A percentile compares a stretch with the other conserved stretches of the same genome.
These are phyloP conservation scores for Coniochaeta ligniaria DNA, from an alignment of 2,329 filamentous ascomycete species.

Conservation along the genomic window DNA sequence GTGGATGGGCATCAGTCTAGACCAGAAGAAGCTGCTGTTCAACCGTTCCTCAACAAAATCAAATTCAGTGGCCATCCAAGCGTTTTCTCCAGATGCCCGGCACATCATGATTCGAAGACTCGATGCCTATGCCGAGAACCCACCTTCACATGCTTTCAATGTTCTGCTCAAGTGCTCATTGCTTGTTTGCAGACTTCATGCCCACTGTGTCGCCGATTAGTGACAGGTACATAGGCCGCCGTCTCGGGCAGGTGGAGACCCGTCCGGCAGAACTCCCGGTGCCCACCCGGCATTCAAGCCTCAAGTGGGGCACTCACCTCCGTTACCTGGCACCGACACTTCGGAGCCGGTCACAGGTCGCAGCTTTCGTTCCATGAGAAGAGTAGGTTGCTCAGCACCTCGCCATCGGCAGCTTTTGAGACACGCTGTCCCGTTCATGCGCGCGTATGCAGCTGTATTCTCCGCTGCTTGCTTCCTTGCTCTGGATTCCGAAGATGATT, in stretches of 20 bases:
- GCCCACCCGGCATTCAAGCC: background rate
- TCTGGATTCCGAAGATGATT: no score
- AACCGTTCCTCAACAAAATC: slow-evolving; percentile 1
- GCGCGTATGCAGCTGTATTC: no score
- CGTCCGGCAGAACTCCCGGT: no score
- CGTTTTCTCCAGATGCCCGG: background rate
- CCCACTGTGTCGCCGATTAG: background rate
- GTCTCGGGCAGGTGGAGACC: background rate
- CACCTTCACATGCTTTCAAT: background rate
- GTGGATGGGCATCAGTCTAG: background rate
- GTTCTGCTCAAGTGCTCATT: background rate
- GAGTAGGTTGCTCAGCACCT: no score
- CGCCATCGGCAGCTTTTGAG: no score
- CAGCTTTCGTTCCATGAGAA: no score
- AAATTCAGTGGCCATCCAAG: background rate
- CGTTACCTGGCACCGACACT: background rate
- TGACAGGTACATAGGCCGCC: background rate
- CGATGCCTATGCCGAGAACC: background rate
- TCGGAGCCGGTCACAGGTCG: background rate
- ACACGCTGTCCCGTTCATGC: no score
- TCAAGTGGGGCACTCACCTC: background rate
- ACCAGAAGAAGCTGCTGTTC: background rate
- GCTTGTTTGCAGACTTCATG: background rate
- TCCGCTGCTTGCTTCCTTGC: no score
- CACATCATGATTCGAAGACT: background rate